Evolutionary conservation across 495 filamentous ascomycete species (phyloP).

Genomic region (Aspergillus bertholletiae): DNA sequence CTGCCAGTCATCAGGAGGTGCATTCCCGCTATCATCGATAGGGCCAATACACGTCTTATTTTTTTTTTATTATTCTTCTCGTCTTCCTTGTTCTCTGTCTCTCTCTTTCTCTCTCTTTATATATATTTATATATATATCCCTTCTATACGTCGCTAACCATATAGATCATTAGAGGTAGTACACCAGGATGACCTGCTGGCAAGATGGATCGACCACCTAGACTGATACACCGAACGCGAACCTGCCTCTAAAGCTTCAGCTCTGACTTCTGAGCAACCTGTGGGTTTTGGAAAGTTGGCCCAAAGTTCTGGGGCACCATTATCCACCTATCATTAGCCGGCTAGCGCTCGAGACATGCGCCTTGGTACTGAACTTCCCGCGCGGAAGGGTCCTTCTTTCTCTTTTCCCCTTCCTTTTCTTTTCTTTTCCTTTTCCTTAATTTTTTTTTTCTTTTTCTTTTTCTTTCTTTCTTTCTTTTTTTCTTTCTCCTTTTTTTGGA

Average conservation of each 20-base stretch:
- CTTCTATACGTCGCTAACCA: not conserved
- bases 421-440: not conserved
- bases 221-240: conserved; percentile 20
- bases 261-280: conserved; percentile 16
- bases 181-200: conserved; percentile 11
- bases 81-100: too few relatives aligned
- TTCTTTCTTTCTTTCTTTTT: too few relatives aligned
- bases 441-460: not conserved
- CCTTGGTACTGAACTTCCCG: conserved; percentile 14
- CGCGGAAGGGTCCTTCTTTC: conserved; percentile 10
- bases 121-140: not conserved
- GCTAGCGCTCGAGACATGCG: conserved; percentile 10
- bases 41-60: conserved; percentile 19
- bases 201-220: conserved; percentile 20
- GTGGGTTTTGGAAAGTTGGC: conserved; percentile 19
- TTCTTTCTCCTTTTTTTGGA: too few relatives aligned
- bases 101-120: not conserved
- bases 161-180: not conserved
- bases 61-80: too few relatives aligned
- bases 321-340: conserved; percentile 23
- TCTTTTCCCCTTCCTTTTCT: not conserved
- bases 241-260: conserved; percentile 24
- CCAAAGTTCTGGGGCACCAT: conserved; percentile 29
- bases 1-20: conserved; percentile 24
- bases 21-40: conserved; percentile 24